Evolutionary conservation across 331 rosid genomes (phyloP).

Genomic region (Quercus phellos): DNA sequence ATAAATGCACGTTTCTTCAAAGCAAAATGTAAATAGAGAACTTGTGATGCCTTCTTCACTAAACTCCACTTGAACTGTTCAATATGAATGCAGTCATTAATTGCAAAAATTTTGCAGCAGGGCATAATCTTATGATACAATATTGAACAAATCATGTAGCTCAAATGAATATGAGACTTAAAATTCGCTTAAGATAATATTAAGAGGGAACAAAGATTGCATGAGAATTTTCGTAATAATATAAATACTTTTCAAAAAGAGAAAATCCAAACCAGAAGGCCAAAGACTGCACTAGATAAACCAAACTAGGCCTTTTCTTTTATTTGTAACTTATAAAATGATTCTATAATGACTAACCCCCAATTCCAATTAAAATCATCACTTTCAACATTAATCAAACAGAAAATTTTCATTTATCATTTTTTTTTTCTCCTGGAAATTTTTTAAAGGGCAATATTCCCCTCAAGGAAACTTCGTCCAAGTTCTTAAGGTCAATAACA

Average conservation of each 20-base stretch:
- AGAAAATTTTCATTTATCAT: neutral
- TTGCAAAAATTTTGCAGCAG: constrained; percentile 8
- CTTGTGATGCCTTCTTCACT: constrained; percentile 84
- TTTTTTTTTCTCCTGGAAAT: neutral
- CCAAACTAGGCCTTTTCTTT: neutral
- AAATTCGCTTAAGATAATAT: neutral
- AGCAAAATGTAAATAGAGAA: constrained; percentile 76
- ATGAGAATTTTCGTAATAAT: neutral
- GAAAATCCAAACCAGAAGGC: neutral
- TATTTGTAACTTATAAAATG: neutral
- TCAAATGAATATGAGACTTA: neutral
- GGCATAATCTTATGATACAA: neutral
- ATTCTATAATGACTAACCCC: neutral
- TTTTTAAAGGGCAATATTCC: neutral
- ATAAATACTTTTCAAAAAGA: too few species aligned
- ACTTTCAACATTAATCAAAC: neutral
- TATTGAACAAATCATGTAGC: neutral
- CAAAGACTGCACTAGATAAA: neutral
- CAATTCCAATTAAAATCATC: neutral
- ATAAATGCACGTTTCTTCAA: constrained; percentile 79
- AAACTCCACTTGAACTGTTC: constrained; percentile 80
- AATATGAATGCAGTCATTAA: constrained; percentile 7
- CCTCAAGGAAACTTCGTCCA: neutral
- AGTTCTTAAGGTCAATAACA: neutral
- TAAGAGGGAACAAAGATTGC: neutral